Evolutionary conservation across 805 yeast species (phyloP), one percentile per base, ranked within the genome.

Genomic region (Komagataella phaffii): DNA sequence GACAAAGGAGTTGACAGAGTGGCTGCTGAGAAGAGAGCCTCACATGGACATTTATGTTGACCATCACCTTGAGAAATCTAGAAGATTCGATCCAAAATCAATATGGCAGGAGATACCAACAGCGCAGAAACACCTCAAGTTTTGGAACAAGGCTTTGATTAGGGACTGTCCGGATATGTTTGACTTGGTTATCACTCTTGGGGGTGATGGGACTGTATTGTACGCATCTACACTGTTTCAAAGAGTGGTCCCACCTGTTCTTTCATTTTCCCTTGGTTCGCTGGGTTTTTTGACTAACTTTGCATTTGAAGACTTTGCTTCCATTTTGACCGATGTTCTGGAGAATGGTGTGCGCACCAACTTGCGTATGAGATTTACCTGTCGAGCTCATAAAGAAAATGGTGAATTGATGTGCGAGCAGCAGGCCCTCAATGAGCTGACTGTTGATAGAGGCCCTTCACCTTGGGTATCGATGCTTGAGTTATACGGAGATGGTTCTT

Each of bases 131-230:
- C 64, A 73, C 47, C 65, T 86, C 47, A 76, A 74, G 59, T 85
- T 75, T 64, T 90, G 97, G 96, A 75, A 76, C 50, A 76, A 80
- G 49, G 73, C 73, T 17, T 70, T 83, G 51, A 76, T 87, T 10
- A 59, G 64, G 58, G 66, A 53, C 49, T 62, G 49, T 64, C 73
- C 79, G 2, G 73, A 75, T 43, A 59, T 71, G 48, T 78, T 81
- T 56, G 98, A 91, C 64, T 70, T 90, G 54, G 83, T 88, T 2
- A 79, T 91, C 47, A 88, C 98, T 0, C 71, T 93, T 7, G 99
- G 99, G 21, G 99, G 99, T 17, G 99, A 93, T 62, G 98, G 99
- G 7, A 93, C 99, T 0, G 96, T 91, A 49, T 70, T 91, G 7
- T 85, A 85, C 60, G 91, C 91, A 0, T 88, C 96, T 2, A 83